phyloP scores from a whole-genome alignment of 1,284 basidiomycete species.

The Cutaneotrichosporon spelunceum region DNA sequence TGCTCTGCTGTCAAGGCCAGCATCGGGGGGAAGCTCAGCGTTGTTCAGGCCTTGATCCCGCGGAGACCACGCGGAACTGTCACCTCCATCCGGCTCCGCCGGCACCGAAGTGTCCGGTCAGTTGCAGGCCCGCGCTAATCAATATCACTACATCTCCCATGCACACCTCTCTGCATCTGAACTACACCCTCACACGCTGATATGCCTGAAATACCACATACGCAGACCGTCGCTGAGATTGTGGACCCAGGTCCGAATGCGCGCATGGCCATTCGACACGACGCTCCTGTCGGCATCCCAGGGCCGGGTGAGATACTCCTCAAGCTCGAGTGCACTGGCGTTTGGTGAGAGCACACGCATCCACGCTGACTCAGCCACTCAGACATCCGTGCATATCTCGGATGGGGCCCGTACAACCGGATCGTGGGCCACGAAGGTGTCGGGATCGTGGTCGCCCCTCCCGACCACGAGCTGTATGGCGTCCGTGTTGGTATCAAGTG shows the following conservation, averaged over 20 bases:
- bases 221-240: conserved; percentile 7
- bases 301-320: conserved; percentile 6
- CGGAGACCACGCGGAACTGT: not conserved
- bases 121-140: not conserved
- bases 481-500: conserved; percentile 66
- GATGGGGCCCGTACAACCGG: conserved; percentile 10
- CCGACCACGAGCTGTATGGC: conserved; percentile 26
- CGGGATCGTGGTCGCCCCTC: conserved; percentile 68
- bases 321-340: conserved; percentile 56
- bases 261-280: conserved; percentile 4
- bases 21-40: too few species aligned
- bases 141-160: not conserved
- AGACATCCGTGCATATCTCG: conserved; percentile 61
- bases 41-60: not conserved
- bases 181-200: not conserved
- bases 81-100: not conserved
- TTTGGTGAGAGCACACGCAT: conserved; percentile 23
- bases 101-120: not conserved
- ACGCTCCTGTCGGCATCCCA: not conserved
- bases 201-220: not conserved
- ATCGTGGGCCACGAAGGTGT: conserved; percentile 63
- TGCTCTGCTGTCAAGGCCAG: too few species aligned
- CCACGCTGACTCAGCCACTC: conserved; percentile 54
- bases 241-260: not conserved
- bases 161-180: not conserved